These are phyloP conservation scores for Sugiyamaella qingdaonensis DNA, from an alignment of 805 yeast species.

Conservation along the genomic window DNA sequence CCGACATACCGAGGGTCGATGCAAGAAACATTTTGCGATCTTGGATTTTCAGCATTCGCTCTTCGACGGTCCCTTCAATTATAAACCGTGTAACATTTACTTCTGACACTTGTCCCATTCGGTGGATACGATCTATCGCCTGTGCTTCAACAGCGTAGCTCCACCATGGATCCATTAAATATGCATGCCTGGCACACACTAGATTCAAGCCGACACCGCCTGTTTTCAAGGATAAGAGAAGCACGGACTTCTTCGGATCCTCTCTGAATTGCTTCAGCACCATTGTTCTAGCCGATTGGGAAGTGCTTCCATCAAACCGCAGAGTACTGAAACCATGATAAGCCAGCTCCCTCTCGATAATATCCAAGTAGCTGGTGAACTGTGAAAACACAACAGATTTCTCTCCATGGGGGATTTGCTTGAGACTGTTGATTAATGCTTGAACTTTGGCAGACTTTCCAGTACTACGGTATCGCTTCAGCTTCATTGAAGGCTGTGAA, in stretches of 20 bases:
- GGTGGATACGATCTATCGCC: conserved; percentile 85
- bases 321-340: conserved; percentile 49
- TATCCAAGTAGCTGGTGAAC: conserved; percentile 75
- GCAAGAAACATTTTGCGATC: conserved; percentile 56
- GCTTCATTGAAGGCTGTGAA: conserved; percentile 12
- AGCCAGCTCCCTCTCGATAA: conserved; percentile 59
- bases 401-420: conserved; percentile 37
- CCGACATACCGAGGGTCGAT: conserved; percentile 31
- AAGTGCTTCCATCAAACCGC: conserved; percentile 80
- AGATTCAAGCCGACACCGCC: conserved; percentile 93
- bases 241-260: conserved; percentile 37
- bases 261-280: conserved; percentile 54
- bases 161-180: conserved; percentile 98
- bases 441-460: conserved; percentile 66
- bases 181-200: conserved; percentile 80
- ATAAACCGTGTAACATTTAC: conserved; percentile 80
- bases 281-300: conserved; percentile 57
- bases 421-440: conserved; percentile 44
- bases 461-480: conserved; percentile 32
- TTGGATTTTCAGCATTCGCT: conserved; percentile 81
- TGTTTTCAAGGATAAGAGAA: conserved; percentile 76
- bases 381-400: conserved; percentile 89
- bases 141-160: conserved; percentile 87
- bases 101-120: conserved; percentile 75
- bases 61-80: conserved; percentile 78